Evolutionary conservation across 768 basidiomycete genomes (phyloP).

Genomic region (Dendrothele bispora): DNA sequence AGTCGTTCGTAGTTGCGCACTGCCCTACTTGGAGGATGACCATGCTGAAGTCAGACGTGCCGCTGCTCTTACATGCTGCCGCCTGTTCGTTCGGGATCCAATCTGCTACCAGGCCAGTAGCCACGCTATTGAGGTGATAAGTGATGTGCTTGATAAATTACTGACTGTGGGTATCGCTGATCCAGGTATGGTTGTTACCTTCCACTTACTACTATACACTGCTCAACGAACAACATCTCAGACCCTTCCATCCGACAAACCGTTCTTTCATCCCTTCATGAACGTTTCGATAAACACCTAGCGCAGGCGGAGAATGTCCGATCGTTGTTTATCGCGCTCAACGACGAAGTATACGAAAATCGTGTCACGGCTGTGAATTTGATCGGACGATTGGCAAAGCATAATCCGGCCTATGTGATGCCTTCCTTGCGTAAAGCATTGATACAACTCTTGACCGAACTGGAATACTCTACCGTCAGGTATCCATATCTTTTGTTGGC

Average conservation of each 20-base stretch:
- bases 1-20: slow-evolving; percentile 87
- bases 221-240: slow-evolving; percentile 23
- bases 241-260: slow-evolving; percentile 83
- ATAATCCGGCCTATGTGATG: slow-evolving; percentile 99
- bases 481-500: too few species aligned
- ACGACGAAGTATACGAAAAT: slow-evolving; percentile 95
- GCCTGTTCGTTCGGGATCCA: slow-evolving; percentile 89
- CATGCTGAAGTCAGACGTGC: slow-evolving; percentile 83
- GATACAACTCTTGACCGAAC: slow-evolving; percentile 93
- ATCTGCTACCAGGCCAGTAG: slow-evolving; percentile 96
- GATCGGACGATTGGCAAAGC: slow-evolving; percentile 90
- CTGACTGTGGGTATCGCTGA: slow-evolving; percentile 95
- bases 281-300: slow-evolving; percentile 94
- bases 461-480: slow-evolving; percentile 92
- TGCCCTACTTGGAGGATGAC: slow-evolving; percentile 95
- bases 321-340: slow-evolving; percentile 93
- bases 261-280: slow-evolving; percentile 84
- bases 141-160: slow-evolving; percentile 96
- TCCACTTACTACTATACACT: slow-evolving; percentile 8
- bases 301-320: slow-evolving; percentile 99
- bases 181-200: slow-evolving; percentile 61
- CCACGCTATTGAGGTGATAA: slow-evolving; percentile 95
- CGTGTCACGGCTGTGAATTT: slow-evolving; percentile 86
- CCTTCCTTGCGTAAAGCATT: slow-evolving; percentile 93
- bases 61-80: slow-evolving; percentile 90